Evolutionary conservation across 1,139 yeast species (phyloP).

Genomic region (Zhuliangozyma blackwelliae): DNA sequence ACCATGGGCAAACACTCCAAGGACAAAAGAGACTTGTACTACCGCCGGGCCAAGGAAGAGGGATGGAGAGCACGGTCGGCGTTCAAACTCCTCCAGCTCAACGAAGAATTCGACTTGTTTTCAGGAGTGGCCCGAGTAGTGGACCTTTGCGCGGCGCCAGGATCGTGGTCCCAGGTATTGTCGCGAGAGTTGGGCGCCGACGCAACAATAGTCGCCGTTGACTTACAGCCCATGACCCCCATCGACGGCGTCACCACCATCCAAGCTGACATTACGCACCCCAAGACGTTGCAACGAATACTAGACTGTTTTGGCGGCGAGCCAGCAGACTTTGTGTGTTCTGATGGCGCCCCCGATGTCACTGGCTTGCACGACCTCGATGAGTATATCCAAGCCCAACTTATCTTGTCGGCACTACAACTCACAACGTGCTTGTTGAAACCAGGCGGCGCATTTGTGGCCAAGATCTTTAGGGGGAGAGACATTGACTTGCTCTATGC

Average conservation of each 20-base stretch:
- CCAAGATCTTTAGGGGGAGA: constrained; percentile 92
- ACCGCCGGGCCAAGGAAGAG: constrained; percentile 90
- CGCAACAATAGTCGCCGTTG: constrained; percentile 87
- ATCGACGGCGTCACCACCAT: constrained; percentile 80
- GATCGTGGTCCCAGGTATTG: constrained; percentile 98
- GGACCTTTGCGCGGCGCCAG: constrained; percentile 98
- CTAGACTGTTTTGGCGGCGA: constrained; percentile 82
- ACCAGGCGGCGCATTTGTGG: constrained; percentile 91
- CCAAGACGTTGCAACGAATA: constrained; percentile 73
- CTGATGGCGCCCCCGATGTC: constrained; percentile 98
- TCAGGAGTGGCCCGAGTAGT: constrained; percentile 77
- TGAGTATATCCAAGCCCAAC: constrained; percentile 93
- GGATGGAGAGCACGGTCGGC: constrained; percentile 98
- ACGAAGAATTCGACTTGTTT: constrained; percentile 83
- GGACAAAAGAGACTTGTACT: constrained; percentile 89
- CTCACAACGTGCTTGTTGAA: constrained; percentile 82
- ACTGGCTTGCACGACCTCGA: constrained; percentile 96
- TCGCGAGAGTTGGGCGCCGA: constrained; percentile 55
- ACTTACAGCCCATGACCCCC: constrained; percentile 96
- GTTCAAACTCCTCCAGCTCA: constrained; percentile 81
- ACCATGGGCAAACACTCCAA: constrained; percentile 92
- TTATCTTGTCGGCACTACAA: constrained; percentile 85
- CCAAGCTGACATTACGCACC: constrained; percentile 97
- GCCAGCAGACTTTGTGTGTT: constrained; percentile 90
- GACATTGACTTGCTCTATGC: constrained; percentile 90